Evolutionary conservation across 306 rosid genomes (phyloP).

Genomic region (Rosa rugosa): DNA sequence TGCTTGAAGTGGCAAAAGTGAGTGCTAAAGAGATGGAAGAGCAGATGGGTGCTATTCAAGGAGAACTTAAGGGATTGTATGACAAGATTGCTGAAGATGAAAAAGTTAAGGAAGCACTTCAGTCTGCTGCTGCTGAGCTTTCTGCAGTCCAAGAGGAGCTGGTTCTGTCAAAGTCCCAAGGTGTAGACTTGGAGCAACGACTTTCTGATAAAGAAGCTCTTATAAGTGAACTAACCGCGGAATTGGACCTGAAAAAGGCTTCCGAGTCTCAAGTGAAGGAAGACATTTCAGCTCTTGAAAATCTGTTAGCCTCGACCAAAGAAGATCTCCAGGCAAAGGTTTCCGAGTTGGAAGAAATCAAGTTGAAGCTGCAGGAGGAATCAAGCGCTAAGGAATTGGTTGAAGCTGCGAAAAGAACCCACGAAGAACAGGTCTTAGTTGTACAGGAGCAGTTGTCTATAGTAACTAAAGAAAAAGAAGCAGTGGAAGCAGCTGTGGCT

Average conservation of each 20-base stretch:
- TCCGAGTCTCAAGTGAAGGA: slow-evolving; percentile 70
- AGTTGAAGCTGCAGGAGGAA: slow-evolving; percentile 62
- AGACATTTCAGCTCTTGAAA: slow-evolving; percentile 70
- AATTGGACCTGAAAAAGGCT: slow-evolving; percentile 50
- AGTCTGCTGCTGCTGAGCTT: slow-evolving; percentile 62
- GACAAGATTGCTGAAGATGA: slow-evolving; percentile 67
- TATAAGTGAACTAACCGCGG: slow-evolving; percentile 52
- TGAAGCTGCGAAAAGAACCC: slow-evolving; percentile 48
- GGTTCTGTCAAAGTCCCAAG: slow-evolving; percentile 60
- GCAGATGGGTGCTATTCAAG: slow-evolving; percentile 62
- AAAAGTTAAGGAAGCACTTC: slow-evolving; percentile 73
- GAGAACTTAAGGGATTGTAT: slow-evolving; percentile 69
- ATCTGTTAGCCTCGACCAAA: slow-evolving; percentile 47
- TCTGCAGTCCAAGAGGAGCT: slow-evolving; percentile 69
- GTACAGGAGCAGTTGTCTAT: slow-evolving; percentile 49
- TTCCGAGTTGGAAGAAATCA: slow-evolving; percentile 62
- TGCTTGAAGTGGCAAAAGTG: slow-evolving; percentile 64
- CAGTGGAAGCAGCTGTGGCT: slow-evolving; percentile 49
- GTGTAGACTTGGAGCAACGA: slow-evolving; percentile 48
- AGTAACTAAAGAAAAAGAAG: slow-evolving; percentile 45
- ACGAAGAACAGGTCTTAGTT: slow-evolving; percentile 46
- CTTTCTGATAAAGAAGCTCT: slow-evolving; percentile 57
- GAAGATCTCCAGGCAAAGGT: slow-evolving; percentile 63
- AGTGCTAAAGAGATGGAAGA: slow-evolving; percentile 62
- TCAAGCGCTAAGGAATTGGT: slow-evolving; percentile 50